Conservation (phyloP, 2,329 filamentous ascomycete species). For the Aspergillus pseudoglaucus region DNA sequence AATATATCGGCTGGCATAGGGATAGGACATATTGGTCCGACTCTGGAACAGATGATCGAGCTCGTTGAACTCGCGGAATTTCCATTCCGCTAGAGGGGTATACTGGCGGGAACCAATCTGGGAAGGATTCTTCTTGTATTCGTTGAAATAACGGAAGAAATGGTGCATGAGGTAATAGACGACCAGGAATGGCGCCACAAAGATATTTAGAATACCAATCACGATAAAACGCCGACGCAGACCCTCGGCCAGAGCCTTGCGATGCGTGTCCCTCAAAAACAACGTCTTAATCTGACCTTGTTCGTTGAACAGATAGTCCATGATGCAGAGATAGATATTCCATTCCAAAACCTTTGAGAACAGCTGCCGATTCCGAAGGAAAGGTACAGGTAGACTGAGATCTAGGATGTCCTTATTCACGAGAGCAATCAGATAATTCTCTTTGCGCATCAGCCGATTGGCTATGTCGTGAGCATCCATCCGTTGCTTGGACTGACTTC, state of each 20-base stretch:
- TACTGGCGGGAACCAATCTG: conserved; percentile 84
- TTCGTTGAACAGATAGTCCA: conserved; percentile 91
- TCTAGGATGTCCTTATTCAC: conserved; percentile 96
- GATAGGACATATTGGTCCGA: conserved; percentile 87
- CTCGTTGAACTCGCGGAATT: conserved; percentile 97
- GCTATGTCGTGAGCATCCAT: conserved; percentile 96
- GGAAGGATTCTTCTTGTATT: conserved; percentile 90
- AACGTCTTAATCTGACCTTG: conserved; percentile 78
- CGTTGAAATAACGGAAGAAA: conserved; percentile 92
- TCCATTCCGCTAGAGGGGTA: conserved; percentile 92
- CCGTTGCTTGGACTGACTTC: conserved; percentile 83
- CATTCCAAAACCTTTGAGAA: conserved; percentile 88
- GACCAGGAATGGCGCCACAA: conserved; percentile 83
- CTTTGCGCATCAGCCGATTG: conserved; percentile 89
- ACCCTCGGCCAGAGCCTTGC: conserved; percentile 69
- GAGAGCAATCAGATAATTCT: conserved; percentile 93
- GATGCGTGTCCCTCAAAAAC: conserved; percentile 77
- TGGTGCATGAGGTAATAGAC: conserved; percentile 80
- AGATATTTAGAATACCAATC: conserved; percentile 75
- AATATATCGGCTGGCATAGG: conserved; percentile 84
- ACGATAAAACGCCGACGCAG: conserved; percentile 73
- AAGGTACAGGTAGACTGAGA: conserved; percentile 76
- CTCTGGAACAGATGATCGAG: conserved; percentile 86
- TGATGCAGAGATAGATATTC: conserved; percentile 83
- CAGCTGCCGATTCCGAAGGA: conserved; percentile 69